These are phyloP conservation scores for Elsinoe australis DNA, from an alignment of 2,329 filamentous ascomycete species.

Conservation along the genomic window DNA sequence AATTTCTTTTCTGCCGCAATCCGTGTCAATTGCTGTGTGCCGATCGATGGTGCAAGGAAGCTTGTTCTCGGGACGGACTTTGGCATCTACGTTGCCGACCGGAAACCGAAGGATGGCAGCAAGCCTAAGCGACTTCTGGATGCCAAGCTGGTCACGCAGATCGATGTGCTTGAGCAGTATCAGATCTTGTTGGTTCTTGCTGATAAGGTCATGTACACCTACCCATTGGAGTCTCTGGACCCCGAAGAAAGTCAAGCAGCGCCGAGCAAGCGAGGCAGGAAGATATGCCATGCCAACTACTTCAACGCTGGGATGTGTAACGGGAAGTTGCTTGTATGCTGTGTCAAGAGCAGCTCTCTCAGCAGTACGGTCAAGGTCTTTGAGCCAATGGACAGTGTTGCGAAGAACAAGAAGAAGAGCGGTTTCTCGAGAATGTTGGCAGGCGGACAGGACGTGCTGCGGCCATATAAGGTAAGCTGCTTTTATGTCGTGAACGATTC, in stretches of 20 bases:
- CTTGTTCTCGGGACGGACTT: conserved; percentile 90
- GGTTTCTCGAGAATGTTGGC: conserved; percentile 95
- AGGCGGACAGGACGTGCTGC: conserved; percentile 84
- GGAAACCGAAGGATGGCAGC: conserved; percentile 72
- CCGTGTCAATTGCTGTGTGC: conserved; percentile 88
- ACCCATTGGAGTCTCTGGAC: conserved; percentile 78
- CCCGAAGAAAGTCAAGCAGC: conserved; percentile 66
- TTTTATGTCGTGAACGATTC: conserved; percentile 20
- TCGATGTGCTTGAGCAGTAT: conserved; percentile 94
- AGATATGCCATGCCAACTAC: conserved; percentile 97
- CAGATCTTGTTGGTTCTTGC: conserved; percentile 82
- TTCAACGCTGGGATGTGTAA: conserved; percentile 96
- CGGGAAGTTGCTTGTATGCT: conserved; percentile 88
- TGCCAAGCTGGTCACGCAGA: conserved; percentile 78
- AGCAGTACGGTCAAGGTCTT: conserved; percentile 99
- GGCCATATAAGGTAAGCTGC: conserved; percentile 67
- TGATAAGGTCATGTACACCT: conserved; percentile 88
- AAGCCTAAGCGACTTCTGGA: conserved; percentile 80
- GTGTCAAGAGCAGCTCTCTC: conserved; percentile 86
- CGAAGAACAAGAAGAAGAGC: conserved; percentile 80
- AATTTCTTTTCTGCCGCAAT: conserved; percentile 86
- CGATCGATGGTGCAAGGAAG: conserved; percentile 91
- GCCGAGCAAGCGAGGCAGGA: conserved; percentile 77
- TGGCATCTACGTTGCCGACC: conserved; percentile 85
- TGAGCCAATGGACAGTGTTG: conserved; percentile 90